A percentile compares a stretch with the other conserved stretches of the same genome.
These are phyloP conservation scores for Saccharomyces pastorianus DNA, from an alignment of 1,139 yeast genomes.

Conservation along the genomic window DNA sequence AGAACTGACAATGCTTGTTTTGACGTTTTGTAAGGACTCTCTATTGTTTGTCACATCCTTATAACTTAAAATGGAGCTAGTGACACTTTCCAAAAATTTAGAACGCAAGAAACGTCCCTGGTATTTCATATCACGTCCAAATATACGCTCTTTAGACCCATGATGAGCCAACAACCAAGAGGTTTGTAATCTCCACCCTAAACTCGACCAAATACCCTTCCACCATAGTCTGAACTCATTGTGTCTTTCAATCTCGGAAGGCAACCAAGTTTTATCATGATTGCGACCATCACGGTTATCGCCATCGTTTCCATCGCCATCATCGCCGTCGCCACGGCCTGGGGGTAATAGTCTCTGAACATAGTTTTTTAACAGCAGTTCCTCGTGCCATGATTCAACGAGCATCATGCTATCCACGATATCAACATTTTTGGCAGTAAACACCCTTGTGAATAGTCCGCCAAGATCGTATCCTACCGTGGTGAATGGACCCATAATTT, in stretches of 20 bases:
- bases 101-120: slow-evolving; percentile 60
- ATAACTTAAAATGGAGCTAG: slow-evolving; percentile 56
- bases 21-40: slow-evolving; percentile 43
- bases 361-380: slow-evolving; percentile 41
- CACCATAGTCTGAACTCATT: slow-evolving; percentile 61
- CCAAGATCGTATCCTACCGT: slow-evolving; percentile 78
- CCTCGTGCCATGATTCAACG: slow-evolving; percentile 75
- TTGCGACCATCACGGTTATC: slow-evolving; percentile 7
- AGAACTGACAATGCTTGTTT: slow-evolving; percentile 63
- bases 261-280: slow-evolving; percentile 16
- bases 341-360: slow-evolving; percentile 39
- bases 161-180: slow-evolving; percentile 40
- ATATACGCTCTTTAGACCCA: slow-evolving; percentile 54
- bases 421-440: slow-evolving; percentile 57
- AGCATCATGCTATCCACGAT: slow-evolving; percentile 55
- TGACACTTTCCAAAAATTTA: slow-evolving; percentile 66
- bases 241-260: slow-evolving; percentile 23
- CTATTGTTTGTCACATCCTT: slow-evolving; percentile 54
- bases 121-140: slow-evolving; percentile 54
- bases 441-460: slow-evolving; percentile 68
- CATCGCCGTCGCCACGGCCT: slow-evolving; percentile 27
- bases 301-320: slow-evolving; percentile 12
- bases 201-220: slow-evolving; percentile 57
- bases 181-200: slow-evolving; percentile 45
- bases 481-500: slow-evolving; percentile 47